A percentile compares a stretch with the other conserved stretches of the same genome.
Evolutionary conservation across 257 asterid genomes (phyloP).

Genomic region (Cinchona pubescens): DNA sequence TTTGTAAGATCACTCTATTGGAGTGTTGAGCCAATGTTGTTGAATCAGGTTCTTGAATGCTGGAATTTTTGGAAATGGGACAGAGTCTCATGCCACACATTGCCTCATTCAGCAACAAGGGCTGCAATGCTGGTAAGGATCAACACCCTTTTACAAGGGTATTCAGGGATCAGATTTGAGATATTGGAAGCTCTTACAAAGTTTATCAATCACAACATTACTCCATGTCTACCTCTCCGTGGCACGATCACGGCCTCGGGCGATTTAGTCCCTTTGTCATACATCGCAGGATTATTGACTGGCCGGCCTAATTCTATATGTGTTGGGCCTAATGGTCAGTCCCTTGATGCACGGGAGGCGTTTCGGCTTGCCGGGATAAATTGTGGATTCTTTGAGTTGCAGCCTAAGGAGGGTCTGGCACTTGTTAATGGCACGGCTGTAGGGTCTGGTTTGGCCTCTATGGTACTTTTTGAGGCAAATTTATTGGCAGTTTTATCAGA

Average conservation of each 20-base stretch:
- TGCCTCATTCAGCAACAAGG: slow-evolving; percentile 28
- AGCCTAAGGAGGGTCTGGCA: slow-evolving; percentile 33
- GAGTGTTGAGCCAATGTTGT: background rate
- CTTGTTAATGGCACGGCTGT: slow-evolving; percentile 32
- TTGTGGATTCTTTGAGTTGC: slow-evolving; percentile 28
- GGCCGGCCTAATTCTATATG: slow-evolving; percentile 28
- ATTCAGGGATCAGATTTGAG: slow-evolving; percentile 33
- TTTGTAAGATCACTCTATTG: background rate
- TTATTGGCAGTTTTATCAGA: slow-evolving; percentile 22
- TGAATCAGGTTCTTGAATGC: slow-evolving; percentile 31
- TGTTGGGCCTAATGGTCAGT: slow-evolving; percentile 23
- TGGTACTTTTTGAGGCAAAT: slow-evolving; percentile 28
- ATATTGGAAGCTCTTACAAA: slow-evolving; percentile 27
- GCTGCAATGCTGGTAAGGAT: slow-evolving; percentile 32
- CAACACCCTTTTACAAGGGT: slow-evolving; percentile 33
- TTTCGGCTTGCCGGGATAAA: slow-evolving; percentile 18
- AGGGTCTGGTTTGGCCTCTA: slow-evolving; percentile 31
- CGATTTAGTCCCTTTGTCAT: slow-evolving; percentile 28
- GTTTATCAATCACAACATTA: slow-evolving; percentile 23
- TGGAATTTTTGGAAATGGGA: slow-evolving; percentile 30
- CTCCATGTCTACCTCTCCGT: slow-evolving; percentile 31
- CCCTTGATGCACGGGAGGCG: slow-evolving; percentile 18
- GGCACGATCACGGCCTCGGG: slow-evolving; percentile 33
- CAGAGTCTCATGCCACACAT: slow-evolving; percentile 19
- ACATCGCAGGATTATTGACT: slow-evolving; percentile 25